Base-by-base conservation (phyloP, 2,329 filamentous ascomycete species). In the Diaporthe longicolla region DNA sequence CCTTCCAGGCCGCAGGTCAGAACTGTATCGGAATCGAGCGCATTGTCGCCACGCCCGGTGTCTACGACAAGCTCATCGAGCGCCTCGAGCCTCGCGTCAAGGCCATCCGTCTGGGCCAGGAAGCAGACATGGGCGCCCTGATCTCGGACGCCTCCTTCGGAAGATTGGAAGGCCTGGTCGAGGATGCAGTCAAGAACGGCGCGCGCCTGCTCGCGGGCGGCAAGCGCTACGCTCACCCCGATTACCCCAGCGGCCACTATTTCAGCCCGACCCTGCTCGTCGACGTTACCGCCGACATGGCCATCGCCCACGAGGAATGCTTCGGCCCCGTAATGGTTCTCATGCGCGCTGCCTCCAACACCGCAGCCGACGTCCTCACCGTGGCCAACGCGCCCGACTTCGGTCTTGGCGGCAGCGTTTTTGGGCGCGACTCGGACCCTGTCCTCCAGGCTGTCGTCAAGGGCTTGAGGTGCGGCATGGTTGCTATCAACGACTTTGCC, bases 1-100 rank as follows among this genome's bases (percentile, higher is more conserved):
- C 94, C 13, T 99, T 98, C 84, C 97, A 99, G 83, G 95, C 95
- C 69, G 93, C 95, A 21, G 97, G 97, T 1, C 97, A 99, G 83
- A 99, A 99, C 85, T 99, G 97, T 84, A 96, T 99, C 80, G 97
- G 97, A 72, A 96, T 98, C 78, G 97, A 99, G 85, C 93, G 97
- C 72, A 92, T 98, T 80, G 92, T 98, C 78, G 94, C 93, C 32
- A 89, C 94, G 21, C 92, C 94, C 1, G 86, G 85, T n/a, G 88
- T 94, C 69, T 97, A 98, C 85, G 88, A 93, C 76, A 87, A 87
- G 72, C 89, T 99, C 29, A 85, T 98, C 70, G 83, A 87, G 7
- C 87, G 91, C 75, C 89, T 99, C 26, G 89, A 91, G 69, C 92
- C 93, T 15, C 92, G 93, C 75, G 94, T 98, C 77, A 87, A 88